Evolutionary conservation across 352 stramenopile species (phyloP).

Genomic region (Pythium aphanidermatum): DNA sequence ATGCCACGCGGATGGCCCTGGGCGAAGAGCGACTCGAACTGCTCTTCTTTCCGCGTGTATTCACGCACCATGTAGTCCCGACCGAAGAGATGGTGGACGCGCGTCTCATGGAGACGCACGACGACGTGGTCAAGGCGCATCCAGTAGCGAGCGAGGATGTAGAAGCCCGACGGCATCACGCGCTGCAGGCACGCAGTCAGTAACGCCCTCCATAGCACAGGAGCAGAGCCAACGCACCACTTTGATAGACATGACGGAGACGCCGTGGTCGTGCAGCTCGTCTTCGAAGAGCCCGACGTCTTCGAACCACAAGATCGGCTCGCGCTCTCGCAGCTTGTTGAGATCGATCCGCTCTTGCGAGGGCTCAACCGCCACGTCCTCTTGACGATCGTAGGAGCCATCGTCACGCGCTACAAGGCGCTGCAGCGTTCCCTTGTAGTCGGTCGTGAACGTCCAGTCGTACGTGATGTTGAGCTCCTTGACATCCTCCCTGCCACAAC

Average conservation of each 20-base stretch:
- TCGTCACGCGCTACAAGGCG: conserved; percentile 26
- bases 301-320: conserved; percentile 82
- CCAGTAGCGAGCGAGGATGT: conserved; percentile 71
- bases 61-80: conserved; percentile 66
- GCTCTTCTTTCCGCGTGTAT: conserved; percentile 72
- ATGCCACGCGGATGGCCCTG: conserved; percentile 66
- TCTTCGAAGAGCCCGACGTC: conserved; percentile 77
- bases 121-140: conserved; percentile 80
- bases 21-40: conserved; percentile 62
- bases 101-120: conserved; percentile 74
- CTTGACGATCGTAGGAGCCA: conserved; percentile 16
- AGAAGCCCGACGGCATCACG: conserved; percentile 83
- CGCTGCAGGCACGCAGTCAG: conserved; percentile 28
- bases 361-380: conserved; percentile 31
- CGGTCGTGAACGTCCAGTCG: conserved; percentile 80
- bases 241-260: conserved; percentile 77
- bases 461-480: conserved; percentile 81
- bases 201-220: background rate
- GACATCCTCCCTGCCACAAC: conserved; percentile 52
- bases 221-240: conserved; percentile 37
- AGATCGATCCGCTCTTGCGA: conserved; percentile 62
- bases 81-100: conserved; percentile 78
- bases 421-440: conserved; percentile 77
- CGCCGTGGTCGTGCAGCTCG: conserved; percentile 78
- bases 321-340: conserved; percentile 74